Evolutionary conservation across 2,329 filamentous ascomycete genomes (phyloP), one percentile per base, ranked within the genome.

Genomic region (Stachybotrys chartarum): DNA sequence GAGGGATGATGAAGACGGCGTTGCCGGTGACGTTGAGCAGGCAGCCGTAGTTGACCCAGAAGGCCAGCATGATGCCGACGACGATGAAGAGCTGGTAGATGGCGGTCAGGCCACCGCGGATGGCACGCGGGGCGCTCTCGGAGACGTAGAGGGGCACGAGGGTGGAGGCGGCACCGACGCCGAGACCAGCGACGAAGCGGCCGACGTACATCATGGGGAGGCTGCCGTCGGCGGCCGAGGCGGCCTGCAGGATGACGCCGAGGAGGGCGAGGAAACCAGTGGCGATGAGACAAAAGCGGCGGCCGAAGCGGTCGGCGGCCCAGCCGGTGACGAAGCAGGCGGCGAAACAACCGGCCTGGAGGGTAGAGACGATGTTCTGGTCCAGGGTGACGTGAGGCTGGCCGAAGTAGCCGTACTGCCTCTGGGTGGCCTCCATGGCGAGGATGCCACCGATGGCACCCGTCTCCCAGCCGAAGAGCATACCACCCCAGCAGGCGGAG

Each of bases 391-490:
- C 79, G 60, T 60, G 54, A 6, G 62, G 59, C 50, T 58, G 59
- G 57, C 64, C 18, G 30, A 60, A 60, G 50, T 73, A 75, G 47
- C 70, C 69, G 55, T 69, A 75, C 30, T 59, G 64, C 75, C 70
- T 66, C 65, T 82, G 77, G 60, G 86, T 86, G 6, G 76, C 73
- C 16, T 75, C 70, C 72, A 88, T 78, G 52, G 79, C 81, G 30
- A 88, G 71, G 50, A 88, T 82, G 61, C 86, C 86, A 44, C 85
- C 83, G 58, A 88, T 87, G 59, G 85, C 85, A 54, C 85, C 85
- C 31, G 83, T 86, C 63, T 77, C 74, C 74, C 74, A 76, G 48
- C 75, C 75, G 52, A 77, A 77, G 31, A 76, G 66, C 74, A 77
- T 76, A 52, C 86, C 86, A 57, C 86, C 86, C 57, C 87, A 89